Conservation (phyloP, 2,329 filamentous ascomycete species). For the Beauveria australis region DNA sequence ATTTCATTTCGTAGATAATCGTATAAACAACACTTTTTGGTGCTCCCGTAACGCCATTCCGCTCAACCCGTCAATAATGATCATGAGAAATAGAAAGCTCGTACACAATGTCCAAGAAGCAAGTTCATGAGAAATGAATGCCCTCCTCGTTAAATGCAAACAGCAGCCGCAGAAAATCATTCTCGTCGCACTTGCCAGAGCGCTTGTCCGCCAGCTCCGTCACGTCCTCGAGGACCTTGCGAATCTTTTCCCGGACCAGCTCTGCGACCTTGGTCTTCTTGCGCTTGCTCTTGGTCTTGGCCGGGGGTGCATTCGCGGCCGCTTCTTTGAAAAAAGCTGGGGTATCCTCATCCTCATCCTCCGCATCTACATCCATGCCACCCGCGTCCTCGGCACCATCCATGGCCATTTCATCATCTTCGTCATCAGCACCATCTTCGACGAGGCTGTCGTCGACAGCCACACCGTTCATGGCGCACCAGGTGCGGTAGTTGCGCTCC, state of each 20-base stretch:
- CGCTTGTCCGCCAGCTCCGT: slow-evolving; percentile 76
- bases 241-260: slow-evolving; percentile 78
- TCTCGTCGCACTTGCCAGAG: slow-evolving; percentile 82
- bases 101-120: background rate
- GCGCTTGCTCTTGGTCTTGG: slow-evolving; percentile 59
- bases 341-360: slow-evolving; percentile 65
- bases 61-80: background rate
- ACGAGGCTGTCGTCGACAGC: slow-evolving; percentile 60
- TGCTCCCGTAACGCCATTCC: background rate
- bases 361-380: slow-evolving; percentile 46
- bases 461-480: slow-evolving; percentile 80
- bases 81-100: background rate
- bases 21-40: background rate
- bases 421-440: slow-evolving; percentile 36
- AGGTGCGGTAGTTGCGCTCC: slow-evolving; percentile 81
- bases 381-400: slow-evolving; percentile 39
- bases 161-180: slow-evolving; percentile 77
- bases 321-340: slow-evolving; percentile 75
- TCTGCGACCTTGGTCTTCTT: slow-evolving; percentile 73
- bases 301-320: slow-evolving; percentile 26
- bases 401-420: slow-evolving; percentile 32
- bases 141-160: slow-evolving; percentile 82
- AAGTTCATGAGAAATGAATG: slow-evolving; percentile 67
- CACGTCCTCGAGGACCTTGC: slow-evolving; percentile 72
- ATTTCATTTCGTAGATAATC: background rate